Evolutionary conservation across 140 eudicot genomes (phyloP), one percentile per base, ranked within the genome.

Genomic region (Oenanthe javanica): DNA sequence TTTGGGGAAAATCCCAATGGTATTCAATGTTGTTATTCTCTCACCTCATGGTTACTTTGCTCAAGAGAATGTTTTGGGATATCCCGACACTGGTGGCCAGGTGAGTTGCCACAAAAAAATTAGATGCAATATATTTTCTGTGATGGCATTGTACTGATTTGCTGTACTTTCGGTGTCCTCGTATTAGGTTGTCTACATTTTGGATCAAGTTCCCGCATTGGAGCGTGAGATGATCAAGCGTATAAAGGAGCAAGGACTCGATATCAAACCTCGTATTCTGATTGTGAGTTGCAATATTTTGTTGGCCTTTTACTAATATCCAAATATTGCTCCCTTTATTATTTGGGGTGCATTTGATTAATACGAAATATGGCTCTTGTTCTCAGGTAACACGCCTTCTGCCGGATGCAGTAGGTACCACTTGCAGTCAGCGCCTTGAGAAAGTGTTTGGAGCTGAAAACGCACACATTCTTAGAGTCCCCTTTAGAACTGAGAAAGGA

Each of bases 1-100:
- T 77, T 90, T 94, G 19, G 96, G 98, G 21, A 88, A 89, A 79
- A 90, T 94, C 72, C 98, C 98, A 0, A 89, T 90, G 97, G 97
- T 90, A 19, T 94, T 94, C 92, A 91, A 94, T 69, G 98, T 94
- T 23, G 98, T 94, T 55, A 94, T 94, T 71, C 98, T 94, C 67
- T 94, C 98, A 6, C 98, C 98, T n/a, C 98, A 94, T 64, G 98
- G 98, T 7, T 94, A 94, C 89, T 94, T 94, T 79, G 98, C 98
- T 79, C 98, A 94, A 71, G 98, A 90, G 66, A 91, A 94, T 76
- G 98, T 94, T 9, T 83, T 94, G 84, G 98, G 98, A 7, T 94
- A 88, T 70, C 98, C 98, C 0, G 98, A 94, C 81, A 94, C 98
- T 10, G 98, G 98, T 84, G 98, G 98, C 79, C 98, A 94, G 86